These are phyloP conservation scores for Heritiera fomes DNA, from an alignment of 345 rosid genomes.

Conservation along the genomic window DNA sequence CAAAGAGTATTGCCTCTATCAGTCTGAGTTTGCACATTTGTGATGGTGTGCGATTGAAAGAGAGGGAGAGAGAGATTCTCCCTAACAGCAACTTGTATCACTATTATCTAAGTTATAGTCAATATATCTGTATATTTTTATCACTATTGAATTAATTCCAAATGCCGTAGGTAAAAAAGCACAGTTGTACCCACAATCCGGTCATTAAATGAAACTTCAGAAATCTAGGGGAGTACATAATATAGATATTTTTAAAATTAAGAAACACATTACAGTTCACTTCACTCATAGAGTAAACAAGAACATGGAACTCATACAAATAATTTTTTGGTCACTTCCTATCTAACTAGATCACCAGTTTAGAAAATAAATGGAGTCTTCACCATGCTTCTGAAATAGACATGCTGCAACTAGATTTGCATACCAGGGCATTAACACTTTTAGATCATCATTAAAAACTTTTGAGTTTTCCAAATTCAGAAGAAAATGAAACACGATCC, in stretches of 20 bases:
- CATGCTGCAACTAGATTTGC: background rate
- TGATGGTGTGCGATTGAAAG: background rate
- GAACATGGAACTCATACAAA: background rate
- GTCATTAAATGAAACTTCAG: background rate
- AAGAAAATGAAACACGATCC: background rate
- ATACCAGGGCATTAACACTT: background rate
- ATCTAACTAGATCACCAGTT: background rate
- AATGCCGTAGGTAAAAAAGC: background rate
- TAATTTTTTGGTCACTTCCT: background rate
- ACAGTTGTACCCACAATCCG: background rate
- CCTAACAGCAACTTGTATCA: background rate
- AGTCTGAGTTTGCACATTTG: background rate
- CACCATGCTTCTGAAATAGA: background rate
- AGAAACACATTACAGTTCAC: background rate
- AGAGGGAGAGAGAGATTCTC: background rate
- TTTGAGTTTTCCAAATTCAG: background rate
- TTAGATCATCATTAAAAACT: background rate
- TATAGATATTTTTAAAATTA: background rate
- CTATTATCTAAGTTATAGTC: background rate
- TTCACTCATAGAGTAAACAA: background rate
- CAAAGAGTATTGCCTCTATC: background rate
- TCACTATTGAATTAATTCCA: background rate
- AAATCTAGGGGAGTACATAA: background rate
- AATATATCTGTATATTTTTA: background rate
- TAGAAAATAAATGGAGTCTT: background rate